Conservation (phyloP, 176 grass and related monocot genomes). For the Elaeis guineensis region DNA sequence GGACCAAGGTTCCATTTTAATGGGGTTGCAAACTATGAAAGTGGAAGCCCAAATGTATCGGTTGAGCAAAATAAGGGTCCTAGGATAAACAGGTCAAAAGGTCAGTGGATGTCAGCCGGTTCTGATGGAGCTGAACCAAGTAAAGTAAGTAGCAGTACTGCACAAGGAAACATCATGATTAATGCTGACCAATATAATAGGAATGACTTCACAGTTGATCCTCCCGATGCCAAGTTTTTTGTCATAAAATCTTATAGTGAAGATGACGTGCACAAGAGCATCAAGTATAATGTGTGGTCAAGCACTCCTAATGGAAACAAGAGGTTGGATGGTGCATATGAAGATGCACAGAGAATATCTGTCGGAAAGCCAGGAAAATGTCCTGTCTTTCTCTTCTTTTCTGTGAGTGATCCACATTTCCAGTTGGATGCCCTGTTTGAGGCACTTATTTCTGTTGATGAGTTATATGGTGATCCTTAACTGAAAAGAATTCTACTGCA, state of each 20-base stretch:
- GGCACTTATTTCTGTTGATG: too few relatives aligned
- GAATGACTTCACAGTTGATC: slow-evolving; percentile 43
- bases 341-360: slow-evolving; percentile 43
- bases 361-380: slow-evolving; percentile 42
- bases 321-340: slow-evolving; percentile 52
- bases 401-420: slow-evolving; percentile 43
- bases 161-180: slow-evolving; percentile 51
- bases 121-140: slow-evolving; percentile 33
- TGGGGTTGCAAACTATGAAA: slow-evolving; percentile 1
- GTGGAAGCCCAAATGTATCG: slow-evolving; percentile 10
- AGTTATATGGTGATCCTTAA: too few relatives aligned
- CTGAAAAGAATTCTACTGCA: too few relatives aligned
- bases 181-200: slow-evolving; percentile 48
- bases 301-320: slow-evolving; percentile 67
- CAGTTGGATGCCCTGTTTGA: background rate
- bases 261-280: slow-evolving; percentile 81
- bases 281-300: slow-evolving; percentile 79
- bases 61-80: slow-evolving; percentile 31
- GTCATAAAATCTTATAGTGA: slow-evolving; percentile 91
- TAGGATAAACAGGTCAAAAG: slow-evolving; percentile 28
- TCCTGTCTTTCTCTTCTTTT: slow-evolving; percentile 90
- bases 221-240: slow-evolving; percentile 77
- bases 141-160: slow-evolving; percentile 25
- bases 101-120: slow-evolving; percentile 20
- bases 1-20: slow-evolving; percentile 10